Evolutionary conservation across 805 yeast species (phyloP).

Genomic region (Myxozyma neglecta): DNA sequence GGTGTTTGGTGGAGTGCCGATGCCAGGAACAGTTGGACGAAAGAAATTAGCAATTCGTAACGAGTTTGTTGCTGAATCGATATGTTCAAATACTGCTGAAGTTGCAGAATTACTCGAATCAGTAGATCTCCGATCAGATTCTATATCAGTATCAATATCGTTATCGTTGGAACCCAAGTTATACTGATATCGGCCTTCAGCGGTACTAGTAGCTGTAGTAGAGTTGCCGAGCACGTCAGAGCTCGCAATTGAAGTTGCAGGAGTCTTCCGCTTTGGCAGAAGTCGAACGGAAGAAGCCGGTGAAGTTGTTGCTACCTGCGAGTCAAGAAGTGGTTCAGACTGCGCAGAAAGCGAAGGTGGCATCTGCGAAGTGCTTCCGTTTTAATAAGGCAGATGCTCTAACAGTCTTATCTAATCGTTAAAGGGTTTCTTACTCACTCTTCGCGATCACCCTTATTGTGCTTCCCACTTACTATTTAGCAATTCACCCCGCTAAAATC

Average conservation of each 20-base stretch:
- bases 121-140: slow-evolving; percentile 12
- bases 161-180: slow-evolving; percentile 3
- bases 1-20: background rate
- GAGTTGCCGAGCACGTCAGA: slow-evolving; percentile 4
- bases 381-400: no score
- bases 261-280: slow-evolving; percentile 9
- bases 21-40: slow-evolving; percentile 1
- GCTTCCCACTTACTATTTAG: no score
- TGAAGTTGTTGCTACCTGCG: background rate
- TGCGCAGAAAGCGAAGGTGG: background rate
- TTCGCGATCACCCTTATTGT: no score
- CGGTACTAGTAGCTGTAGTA: background rate
- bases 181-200: background rate
- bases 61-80: slow-evolving; percentile 29
- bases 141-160: background rate
- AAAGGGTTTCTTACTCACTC: no score
- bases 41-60: slow-evolving; percentile 10
- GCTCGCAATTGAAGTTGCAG: slow-evolving; percentile 8
- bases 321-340: background rate
- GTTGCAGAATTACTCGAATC: slow-evolving; percentile 26
- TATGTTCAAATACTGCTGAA: slow-evolving; percentile 25
- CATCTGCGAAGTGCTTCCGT: slow-evolving; percentile 1
- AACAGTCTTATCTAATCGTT: no score
- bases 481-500: no score
- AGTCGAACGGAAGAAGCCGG: slow-evolving; percentile 4